Evolutionary conservation across 2,329 filamentous ascomycete species (phyloP), one percentile per base, ranked within the genome.

Genomic region (Arthroderma uncinatum): DNA sequence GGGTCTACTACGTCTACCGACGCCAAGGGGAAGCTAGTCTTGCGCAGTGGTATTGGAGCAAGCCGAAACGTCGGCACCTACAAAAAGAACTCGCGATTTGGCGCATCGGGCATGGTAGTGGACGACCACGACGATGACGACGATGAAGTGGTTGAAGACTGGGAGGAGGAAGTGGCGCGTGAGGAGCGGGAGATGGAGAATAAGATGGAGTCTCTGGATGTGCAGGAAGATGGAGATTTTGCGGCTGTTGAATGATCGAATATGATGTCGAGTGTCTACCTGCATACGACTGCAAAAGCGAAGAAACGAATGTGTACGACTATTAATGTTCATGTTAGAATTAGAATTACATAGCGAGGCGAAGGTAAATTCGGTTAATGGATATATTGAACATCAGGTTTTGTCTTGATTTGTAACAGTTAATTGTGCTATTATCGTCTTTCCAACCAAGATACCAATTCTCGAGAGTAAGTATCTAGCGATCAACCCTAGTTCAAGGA

Each of bases 111-210:
- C 63, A 8, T 72, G 68, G 39, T 25, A 4, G 58, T 63, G 66
- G 56, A 54, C 64, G 40, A 63, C 55, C 61, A 68, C 5, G 63
- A 71, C 23, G 59, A 63, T 67, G 56, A 54, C 64, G 40, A 63
- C 66, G 56, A 54, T 64, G 40, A 71, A n/a, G 70, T 76, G 23
- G 72, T 68, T 9, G 75, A 77, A 62, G 71, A 71, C 60, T 77
- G 75, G 74, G 75, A 77, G 57, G 71, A 74, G 36, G 73, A 74
- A 53, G 68, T 74, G 44, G 71, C 74, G 57, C 71, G 69, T 48
- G 71, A 76, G 40, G 73, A 76, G 37, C 60, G 67, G 57, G 64
- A 65, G 16, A 68, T 50, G 44, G 14, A 50, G 25, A 12, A 33
- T 19, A 50, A 50, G 23, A 66, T 44, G 60, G 58, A 47, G 34